Evolutionary conservation across 768 basidiomycete genomes (phyloP).

Genomic region (Rhodotorula sphaerocarpa): DNA sequence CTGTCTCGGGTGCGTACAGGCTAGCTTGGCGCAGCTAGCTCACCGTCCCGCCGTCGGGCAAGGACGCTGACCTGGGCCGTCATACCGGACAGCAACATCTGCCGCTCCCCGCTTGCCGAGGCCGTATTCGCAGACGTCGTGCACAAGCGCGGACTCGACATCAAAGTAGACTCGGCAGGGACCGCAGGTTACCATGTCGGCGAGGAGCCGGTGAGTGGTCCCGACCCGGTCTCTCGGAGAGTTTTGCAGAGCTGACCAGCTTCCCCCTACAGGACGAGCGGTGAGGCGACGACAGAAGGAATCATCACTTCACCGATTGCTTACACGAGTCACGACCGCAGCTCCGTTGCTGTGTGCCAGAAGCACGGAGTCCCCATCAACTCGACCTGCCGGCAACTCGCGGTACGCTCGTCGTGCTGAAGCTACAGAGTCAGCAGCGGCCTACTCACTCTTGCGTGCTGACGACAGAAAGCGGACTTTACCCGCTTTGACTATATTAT

Average conservation of each 20-base stretch:
- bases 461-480: slow-evolving; percentile 54
- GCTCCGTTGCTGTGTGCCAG: slow-evolving; percentile 60
- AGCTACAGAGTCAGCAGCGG: neutral
- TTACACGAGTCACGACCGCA: no score
- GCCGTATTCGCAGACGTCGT: slow-evolving; percentile 39
- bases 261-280: neutral
- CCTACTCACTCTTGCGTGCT: neutral
- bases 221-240: neutral
- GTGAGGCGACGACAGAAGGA: no score
- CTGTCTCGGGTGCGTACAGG: slow-evolving; percentile 18
- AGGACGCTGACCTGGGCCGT: no score
- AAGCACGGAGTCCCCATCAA: slow-evolving; percentile 18
- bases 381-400: slow-evolving; percentile 44
- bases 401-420: slow-evolving; percentile 49
- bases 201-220: slow-evolving; percentile 69
- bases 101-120: slow-evolving; percentile 41
- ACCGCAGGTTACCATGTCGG: slow-evolving; percentile 77
- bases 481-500: slow-evolving; percentile 70
- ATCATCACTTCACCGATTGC: no score
- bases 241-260: neutral
- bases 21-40: no score
- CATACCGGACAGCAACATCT: slow-evolving; percentile 15
- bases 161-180: slow-evolving; percentile 26
- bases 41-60: no score
- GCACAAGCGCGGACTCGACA: slow-evolving; percentile 12